phyloP scores from a whole-genome alignment of 2,329 filamentous ascomycete genomes.

The Sporothrix inflata region DNA sequence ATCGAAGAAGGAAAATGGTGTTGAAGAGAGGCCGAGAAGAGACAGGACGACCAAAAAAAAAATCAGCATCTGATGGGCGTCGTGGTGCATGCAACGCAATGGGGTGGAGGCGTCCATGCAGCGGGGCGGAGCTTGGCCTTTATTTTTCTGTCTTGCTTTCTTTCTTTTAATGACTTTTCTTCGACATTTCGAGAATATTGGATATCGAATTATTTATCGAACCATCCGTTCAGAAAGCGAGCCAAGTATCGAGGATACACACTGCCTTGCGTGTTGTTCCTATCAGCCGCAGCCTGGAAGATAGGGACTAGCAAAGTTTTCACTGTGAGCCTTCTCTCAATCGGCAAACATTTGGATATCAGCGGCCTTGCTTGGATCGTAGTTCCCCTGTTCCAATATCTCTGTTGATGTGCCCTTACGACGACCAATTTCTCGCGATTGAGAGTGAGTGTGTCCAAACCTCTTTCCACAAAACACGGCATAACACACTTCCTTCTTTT shows the following conservation, averaged over 20 bases:
- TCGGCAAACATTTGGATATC: not conserved
- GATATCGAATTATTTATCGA: not conserved
- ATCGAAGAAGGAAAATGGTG: not conserved
- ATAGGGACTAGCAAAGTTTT: not conserved
- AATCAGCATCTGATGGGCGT: not conserved
- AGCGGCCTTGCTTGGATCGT: not conserved
- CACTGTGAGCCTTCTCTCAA: not conserved
- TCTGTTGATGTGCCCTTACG: not conserved
- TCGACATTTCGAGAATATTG: not conserved
- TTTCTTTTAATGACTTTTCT: not conserved
- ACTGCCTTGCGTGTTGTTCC: not conserved
- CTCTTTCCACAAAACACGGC: not conserved
- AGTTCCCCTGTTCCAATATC: not conserved
- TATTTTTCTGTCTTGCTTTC: not conserved
- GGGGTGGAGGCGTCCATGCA: not conserved
- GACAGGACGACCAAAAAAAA: not conserved
- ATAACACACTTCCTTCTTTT: not conserved
- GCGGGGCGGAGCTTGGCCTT: slow-evolving; percentile 6
- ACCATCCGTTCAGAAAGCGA: not conserved
- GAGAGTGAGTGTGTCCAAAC: not conserved
- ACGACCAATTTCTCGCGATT: not conserved
- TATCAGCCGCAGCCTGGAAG: not conserved
- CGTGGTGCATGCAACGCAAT: not conserved
- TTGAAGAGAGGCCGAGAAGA: not conserved
- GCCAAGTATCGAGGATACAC: not conserved